These are phyloP conservation scores for Pseudocercospora cruenta DNA, from an alignment of 2,329 filamentous ascomycete genomes.

Conservation along the genomic window DNA sequence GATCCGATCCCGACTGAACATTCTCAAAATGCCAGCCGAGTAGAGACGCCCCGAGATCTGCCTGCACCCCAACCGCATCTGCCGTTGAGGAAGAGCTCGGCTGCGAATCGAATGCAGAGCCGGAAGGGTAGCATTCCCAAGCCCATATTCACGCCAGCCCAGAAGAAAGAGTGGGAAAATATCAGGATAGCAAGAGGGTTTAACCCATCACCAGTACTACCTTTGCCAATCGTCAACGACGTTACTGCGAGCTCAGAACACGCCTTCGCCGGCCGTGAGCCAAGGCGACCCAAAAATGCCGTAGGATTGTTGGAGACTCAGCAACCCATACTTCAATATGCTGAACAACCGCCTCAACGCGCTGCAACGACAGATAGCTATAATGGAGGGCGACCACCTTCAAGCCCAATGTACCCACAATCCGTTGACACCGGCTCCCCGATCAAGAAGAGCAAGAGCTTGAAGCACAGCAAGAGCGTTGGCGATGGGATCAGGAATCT, in stretches of 20 bases:
- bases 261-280: constrained; percentile 38
- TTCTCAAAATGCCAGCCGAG: constrained; percentile 12
- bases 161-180: constrained; percentile 22
- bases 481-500: constrained; percentile 34
- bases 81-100: constrained; percentile 45
- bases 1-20: constrained; percentile 12
- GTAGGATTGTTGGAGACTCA: constrained; percentile 33
- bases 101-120: constrained; percentile 40
- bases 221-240: constrained; percentile 34
- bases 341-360: constrained; percentile 31
- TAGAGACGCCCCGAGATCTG: constrained; percentile 75
- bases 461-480: constrained; percentile 26
- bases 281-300: constrained; percentile 33
- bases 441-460: constrained; percentile 20
- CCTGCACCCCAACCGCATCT: constrained; percentile 46
- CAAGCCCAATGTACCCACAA: constrained; percentile 14
- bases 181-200: constrained; percentile 32
- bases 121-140: constrained; percentile 33
- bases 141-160: constrained; percentile 35
- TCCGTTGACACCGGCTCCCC: constrained; percentile 4
- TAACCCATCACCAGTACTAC: constrained; percentile 35
- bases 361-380: constrained; percentile 28
- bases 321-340: constrained; percentile 22
- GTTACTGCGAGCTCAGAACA: constrained; percentile 41
- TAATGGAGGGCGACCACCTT: constrained; percentile 31